Evolutionary conservation across 768 basidiomycete species (phyloP), one percentile per base, ranked within the genome.

Genomic region (Filobasidium floriforme): DNA sequence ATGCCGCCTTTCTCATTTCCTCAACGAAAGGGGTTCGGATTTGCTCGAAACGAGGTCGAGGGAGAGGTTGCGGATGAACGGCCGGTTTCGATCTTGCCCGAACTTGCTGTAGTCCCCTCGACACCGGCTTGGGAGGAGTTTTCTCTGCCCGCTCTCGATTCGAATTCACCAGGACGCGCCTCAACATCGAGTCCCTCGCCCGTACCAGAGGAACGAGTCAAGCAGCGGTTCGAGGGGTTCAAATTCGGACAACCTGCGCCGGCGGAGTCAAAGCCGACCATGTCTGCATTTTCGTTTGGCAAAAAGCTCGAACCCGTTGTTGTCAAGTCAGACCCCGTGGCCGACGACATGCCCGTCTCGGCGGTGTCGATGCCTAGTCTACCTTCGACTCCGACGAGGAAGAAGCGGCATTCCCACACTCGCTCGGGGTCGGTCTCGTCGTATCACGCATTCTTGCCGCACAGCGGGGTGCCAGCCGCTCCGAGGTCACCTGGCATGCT

Each of bases 41-140:
- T 57, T 57, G 15, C 54, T 57, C 26, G 22, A 6, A 12, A 51
- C 46, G 18, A 18, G 54, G 24, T 32, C 12, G 24, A 57, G 22
- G 52, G 18, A 26, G 22, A 11, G 54, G 54, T 15, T n/a, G 22
- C 22, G 54, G 18, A 57, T n/a, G 22, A 28, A 15, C 26, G 29
- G 26, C 22, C 54, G 12, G 46, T 12, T 12, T 26, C 26, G 22
- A 24, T 15, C 12, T 57, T 57, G 24, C 54, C 54, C 5, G 24
- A 57, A 15, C 24, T 57, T 7, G 19, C 54, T 26, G 54, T 57
- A 5, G 54, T 57, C 14, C 54, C 54, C 22, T 26, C 24, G 18
- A 57, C 54, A 15, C 54, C 54, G 29, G 24, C 22, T 57, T 57
- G 54, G 54, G 54, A 57, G 7, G 54, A 57, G 22, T 57, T 57